A percentile compares a stretch with the other conserved stretches of the same genome.
These are phyloP conservation scores for Pichia terricola DNA, from an alignment of 1,139 yeast species.

Conservation along the genomic window DNA sequence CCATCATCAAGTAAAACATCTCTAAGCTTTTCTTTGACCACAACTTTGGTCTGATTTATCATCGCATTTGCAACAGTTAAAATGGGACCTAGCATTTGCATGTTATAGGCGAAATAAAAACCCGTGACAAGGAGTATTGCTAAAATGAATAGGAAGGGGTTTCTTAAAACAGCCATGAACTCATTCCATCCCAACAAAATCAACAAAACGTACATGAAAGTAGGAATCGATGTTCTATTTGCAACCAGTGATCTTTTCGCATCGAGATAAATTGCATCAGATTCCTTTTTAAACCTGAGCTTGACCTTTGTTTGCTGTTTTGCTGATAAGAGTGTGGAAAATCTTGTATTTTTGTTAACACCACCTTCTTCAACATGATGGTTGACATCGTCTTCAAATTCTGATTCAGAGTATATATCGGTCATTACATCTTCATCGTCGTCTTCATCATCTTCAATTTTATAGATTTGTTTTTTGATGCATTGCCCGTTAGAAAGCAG, in stretches of 20 bases:
- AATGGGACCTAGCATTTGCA: conserved; percentile 73
- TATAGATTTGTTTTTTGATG: conserved; percentile 45
- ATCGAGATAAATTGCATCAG: conserved; percentile 76
- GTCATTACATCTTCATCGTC: conserved; percentile 36
- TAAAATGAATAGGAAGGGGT: conserved; percentile 66
- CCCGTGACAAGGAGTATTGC: conserved; percentile 49
- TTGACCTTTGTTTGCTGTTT: conserved; percentile 49
- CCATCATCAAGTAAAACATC: conserved; percentile 32
- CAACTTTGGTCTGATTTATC: conserved; percentile 44
- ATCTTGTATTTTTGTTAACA: conserved; percentile 35
- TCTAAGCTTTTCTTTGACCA: conserved; percentile 50
- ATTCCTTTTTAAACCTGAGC: conserved; percentile 60
- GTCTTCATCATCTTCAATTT: conserved; percentile 30
- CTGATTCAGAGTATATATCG: conserved; percentile 25
- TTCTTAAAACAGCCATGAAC: conserved; percentile 76
- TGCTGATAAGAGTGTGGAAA: conserved; percentile 51
- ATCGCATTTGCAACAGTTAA: conserved; percentile 48
- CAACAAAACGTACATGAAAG: conserved; percentile 66
- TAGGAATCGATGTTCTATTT: conserved; percentile 69
- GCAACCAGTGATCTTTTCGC: conserved; percentile 70
- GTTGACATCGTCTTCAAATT: conserved; percentile 23
- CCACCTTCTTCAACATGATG: conserved; percentile 29
- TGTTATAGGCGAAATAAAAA: conserved; percentile 55
- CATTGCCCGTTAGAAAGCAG: conserved; percentile 38
- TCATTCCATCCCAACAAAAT: conserved; percentile 92